A percentile compares a stretch with the other conserved stretches of the same genome.
Evolutionary conservation across 169 alveolate species (phyloP).

Genomic region (Cyclospora cayetanensis): DNA sequence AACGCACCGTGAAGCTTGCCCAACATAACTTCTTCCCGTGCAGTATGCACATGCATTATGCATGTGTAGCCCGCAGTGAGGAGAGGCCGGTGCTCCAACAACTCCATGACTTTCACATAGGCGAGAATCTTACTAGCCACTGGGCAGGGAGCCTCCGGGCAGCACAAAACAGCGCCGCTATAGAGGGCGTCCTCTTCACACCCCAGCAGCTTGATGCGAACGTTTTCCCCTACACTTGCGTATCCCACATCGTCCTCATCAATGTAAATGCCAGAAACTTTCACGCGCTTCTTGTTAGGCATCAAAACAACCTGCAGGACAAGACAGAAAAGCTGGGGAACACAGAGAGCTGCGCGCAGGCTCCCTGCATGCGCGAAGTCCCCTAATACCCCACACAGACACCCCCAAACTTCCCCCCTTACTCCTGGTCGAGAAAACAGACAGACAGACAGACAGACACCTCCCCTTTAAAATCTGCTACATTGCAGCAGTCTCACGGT

Average conservation of each 20-base stretch:
- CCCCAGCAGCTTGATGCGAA: constrained; percentile 88
- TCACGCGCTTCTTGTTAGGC: constrained; percentile 90
- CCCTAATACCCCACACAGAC: neutral
- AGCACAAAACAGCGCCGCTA: constrained; percentile 97
- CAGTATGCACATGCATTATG: constrained; percentile 88
- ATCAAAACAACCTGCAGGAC: constrained; percentile 81
- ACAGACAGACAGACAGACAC: neutral
- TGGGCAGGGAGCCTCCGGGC: constrained; percentile 87
- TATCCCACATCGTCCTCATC: constrained; percentile 91
- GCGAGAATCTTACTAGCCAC: constrained; percentile 92
- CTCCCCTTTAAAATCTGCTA: constrained; percentile 53
- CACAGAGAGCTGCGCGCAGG: neutral
- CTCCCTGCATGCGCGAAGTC: neutral
- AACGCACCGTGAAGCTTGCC: constrained; percentile 74
- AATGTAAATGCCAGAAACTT: constrained; percentile 84
- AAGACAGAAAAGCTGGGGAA: neutral
- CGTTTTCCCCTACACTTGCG: constrained; percentile 94
- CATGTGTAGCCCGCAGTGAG: constrained; percentile 96
- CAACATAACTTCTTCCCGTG: constrained; percentile 79
- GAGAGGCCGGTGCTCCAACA: constrained; percentile 93
- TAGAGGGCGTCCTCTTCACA: constrained; percentile 93
- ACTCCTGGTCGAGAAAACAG: neutral
- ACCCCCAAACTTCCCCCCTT: neutral
- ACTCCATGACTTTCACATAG: constrained; percentile 90
- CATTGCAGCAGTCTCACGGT: constrained; percentile 53